These are phyloP conservation scores for Hyaloscypha hepaticicola DNA, from an alignment of 495 filamentous ascomycete species.

Conservation along the genomic window DNA sequence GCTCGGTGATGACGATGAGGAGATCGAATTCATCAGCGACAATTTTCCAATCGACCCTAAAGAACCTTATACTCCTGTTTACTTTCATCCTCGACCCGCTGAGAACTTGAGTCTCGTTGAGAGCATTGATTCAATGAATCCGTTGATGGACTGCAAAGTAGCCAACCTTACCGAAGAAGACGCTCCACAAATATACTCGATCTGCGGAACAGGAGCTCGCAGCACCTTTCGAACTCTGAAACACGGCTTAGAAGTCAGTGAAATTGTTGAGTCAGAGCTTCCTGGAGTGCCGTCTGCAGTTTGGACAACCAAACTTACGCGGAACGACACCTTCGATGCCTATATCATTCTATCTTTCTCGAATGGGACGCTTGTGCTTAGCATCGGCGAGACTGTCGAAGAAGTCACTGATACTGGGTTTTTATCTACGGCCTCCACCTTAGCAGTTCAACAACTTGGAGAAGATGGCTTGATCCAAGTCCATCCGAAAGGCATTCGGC, in stretches of 20 bases:
- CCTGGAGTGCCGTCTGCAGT: constrained; percentile 83
- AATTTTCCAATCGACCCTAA: constrained; percentile 71
- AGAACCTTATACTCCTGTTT: constrained; percentile 68
- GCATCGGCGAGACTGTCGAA: constrained; percentile 94
- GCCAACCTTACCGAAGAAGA: constrained; percentile 87
- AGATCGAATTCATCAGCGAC: constrained; percentile 81
- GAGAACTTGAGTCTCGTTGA: constrained; percentile 85
- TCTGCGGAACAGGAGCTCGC: constrained; percentile 83
- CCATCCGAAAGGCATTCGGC: constrained; percentile 90
- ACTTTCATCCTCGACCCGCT: constrained; percentile 76
- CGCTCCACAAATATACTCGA: constrained; percentile 91
- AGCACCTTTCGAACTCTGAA: constrained; percentile 89
- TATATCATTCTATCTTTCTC: constrained; percentile 69
- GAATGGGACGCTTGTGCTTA: constrained; percentile 77
- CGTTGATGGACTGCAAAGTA: constrained; percentile 85
- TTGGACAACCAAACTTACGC: constrained; percentile 92
- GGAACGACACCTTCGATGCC: constrained; percentile 78
- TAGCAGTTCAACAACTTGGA: constrained; percentile 91
- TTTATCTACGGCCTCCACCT: constrained; percentile 76
- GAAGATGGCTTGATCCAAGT: constrained; percentile 92
- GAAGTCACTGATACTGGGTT: constrained; percentile 94
- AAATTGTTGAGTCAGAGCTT: constrained; percentile 90
- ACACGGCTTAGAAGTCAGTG: constrained; percentile 87
- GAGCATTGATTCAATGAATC: constrained; percentile 85
- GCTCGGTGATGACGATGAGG: constrained; percentile 93